These are phyloP conservation scores for Dendryphion nanum DNA, from an alignment of 2,329 filamentous ascomycete species.

Conservation along the genomic window DNA sequence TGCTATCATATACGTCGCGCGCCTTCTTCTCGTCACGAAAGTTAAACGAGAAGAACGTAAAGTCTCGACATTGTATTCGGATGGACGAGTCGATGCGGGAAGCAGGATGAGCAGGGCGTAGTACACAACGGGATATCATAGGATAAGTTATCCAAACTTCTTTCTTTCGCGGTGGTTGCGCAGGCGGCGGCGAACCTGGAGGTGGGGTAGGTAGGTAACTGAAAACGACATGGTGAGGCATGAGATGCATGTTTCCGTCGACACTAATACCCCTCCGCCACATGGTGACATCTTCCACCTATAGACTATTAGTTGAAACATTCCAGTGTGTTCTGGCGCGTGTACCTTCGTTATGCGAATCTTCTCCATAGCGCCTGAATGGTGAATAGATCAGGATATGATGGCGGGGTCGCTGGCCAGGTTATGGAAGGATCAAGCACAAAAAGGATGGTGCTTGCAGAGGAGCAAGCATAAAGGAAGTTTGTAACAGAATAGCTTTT, in stretches of 20 bases:
- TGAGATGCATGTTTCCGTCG: slow-evolving; percentile 61
- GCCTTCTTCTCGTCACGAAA: slow-evolving; percentile 73
- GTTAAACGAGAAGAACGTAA: slow-evolving; percentile 89
- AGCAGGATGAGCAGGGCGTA: slow-evolving; percentile 69
- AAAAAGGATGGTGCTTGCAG: no score
- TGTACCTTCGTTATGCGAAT: slow-evolving; percentile 47
- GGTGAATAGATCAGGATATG: no score
- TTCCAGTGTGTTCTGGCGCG: slow-evolving; percentile 5
- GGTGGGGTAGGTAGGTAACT: slow-evolving; percentile 51
- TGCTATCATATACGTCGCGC: slow-evolving; percentile 82
- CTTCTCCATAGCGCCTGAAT: slow-evolving; percentile 41
- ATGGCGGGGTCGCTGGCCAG: no score
- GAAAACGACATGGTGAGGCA: slow-evolving; percentile 65
- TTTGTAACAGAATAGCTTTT: no score
- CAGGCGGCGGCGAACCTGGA: slow-evolving; percentile 32
- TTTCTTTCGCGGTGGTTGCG: slow-evolving; percentile 51
- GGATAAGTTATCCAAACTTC: slow-evolving; percentile 95
- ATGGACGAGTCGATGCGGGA: slow-evolving; percentile 77
- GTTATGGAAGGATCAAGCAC: no score
- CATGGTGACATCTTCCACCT: slow-evolving; percentile 63
- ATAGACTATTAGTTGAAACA: slow-evolving; percentile 5
- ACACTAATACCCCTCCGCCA: slow-evolving; percentile 57
- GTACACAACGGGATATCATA: slow-evolving; percentile 78
- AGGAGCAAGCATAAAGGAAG: no score
- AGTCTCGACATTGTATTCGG: slow-evolving; percentile 86